Base-by-base conservation (phyloP, 441 rosid species). In the Croton laevigatus region DNA sequence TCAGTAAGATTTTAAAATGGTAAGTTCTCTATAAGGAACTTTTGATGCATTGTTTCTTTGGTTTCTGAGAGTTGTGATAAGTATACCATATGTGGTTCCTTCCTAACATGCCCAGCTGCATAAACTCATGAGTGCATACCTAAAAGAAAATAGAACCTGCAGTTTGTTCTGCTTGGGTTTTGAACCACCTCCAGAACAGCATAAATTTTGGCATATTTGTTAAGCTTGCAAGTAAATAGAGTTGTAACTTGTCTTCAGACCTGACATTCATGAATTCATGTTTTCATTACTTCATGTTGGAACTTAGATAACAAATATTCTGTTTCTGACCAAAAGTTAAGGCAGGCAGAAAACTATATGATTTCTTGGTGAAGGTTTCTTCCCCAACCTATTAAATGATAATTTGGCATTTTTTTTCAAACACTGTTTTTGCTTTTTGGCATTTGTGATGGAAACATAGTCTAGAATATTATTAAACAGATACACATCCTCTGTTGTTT, bases 1-100 rank as follows among this genome's bases (percentile, higher is more conserved):
- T 76, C 69, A 89, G 78, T 75, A 85, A 84, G 79, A 85, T 89
- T 76, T 84, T 93, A 23, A 82, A 87, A 59, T 93, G 96, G 96
- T 91, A 82, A 79, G 80, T 64, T 48, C 44, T 54, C 7, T 36
- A 34, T 4, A 17, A 46, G 32, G 37, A 60, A 13, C 44, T 32
- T 38, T 27, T 16, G 14, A 11, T 48, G 48, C 37, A 57, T 23
- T 51, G 32, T 60, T 22, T 64, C 14, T 44, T 3, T 51, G 23
- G 27, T 48, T 37, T 46, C 48, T 32, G 6, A 34, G n/a, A 59
- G 40, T 72, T 34, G 16, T 27, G 59, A 59, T 46, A 19, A 0
- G 70, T 37, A 52, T 40, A 14, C 13, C 27, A 20, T 36, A 14
- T 22, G 14, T 2, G 9, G 8, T 23, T 59, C 32, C 19, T 17